Base-by-base conservation (phyloP, 2,329 filamentous ascomycete genomes). In the Sporothrix phasma region DNA sequence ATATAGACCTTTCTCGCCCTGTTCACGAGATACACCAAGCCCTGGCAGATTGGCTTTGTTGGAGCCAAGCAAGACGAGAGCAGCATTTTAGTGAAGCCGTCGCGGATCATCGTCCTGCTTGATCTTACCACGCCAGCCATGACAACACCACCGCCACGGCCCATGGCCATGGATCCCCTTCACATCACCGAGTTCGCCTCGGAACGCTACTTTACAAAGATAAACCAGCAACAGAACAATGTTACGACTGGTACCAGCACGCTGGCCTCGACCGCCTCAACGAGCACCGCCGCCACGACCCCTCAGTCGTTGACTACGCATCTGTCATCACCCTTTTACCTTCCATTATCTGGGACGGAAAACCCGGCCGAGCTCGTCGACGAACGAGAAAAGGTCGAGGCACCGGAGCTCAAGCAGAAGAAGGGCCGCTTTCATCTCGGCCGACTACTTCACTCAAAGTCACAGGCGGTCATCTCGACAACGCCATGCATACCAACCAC, bases 101-200 rank as follows among this genome's bases (percentile, higher is more conserved):
- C 46, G 41, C 34, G n/a, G 39, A 43, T 43, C n/a, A n/a, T n/a
- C n/a, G n/a, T 19, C n/a, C 53, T 26, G 37, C 53, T 39, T 13
- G n/a, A 11, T 10, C 43, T 6, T 46, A 22, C 62, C 65, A 68
- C 61, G 13, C 19, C 43, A 41, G 53, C 62, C 68, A 65, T 66
- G 68, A 31, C 69, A 54, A 59, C 68, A 66, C 66, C 29, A 58
- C 62, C 69, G 47, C 65, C 67, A 67, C 70, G 72, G 73, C 74
- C 71, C n/a, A 63, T 66, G 61, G 65, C 62, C 61, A 85, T 86
- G 83, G 84, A 87, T 68, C 83, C 82, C 70, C 78, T 81, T 69
- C 84, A 86, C 68, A 79, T 85, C 67, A 86, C 84, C 66, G 85
- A 88, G 73, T 88, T 88, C 74, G 85, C 84, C 66, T 88, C 85